phyloP scores from a whole-genome alignment of 257 asterid genomes.

The Capsicum chinense region DNA sequence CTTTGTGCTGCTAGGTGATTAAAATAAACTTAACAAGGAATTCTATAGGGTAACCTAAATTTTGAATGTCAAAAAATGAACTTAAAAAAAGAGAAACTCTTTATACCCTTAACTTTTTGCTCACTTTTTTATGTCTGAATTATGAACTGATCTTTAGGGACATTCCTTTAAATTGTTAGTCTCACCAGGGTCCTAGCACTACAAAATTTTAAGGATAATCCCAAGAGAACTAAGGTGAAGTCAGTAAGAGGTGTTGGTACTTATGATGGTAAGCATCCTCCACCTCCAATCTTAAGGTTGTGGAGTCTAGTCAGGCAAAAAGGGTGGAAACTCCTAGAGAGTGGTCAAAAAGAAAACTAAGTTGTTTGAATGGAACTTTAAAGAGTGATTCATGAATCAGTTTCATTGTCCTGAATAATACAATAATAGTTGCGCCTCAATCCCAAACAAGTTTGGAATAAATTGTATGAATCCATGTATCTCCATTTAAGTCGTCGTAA shows the following conservation, averaged over 20 bases:
- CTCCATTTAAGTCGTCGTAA: background rate
- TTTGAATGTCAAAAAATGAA: background rate
- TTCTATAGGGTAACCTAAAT: background rate
- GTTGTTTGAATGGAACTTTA: background rate
- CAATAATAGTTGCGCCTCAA: background rate
- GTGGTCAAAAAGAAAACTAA: too few species aligned
- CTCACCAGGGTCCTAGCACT: background rate
- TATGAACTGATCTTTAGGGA: background rate
- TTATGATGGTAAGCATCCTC: too few species aligned
- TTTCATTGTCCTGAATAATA: background rate
- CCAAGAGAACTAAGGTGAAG: too few species aligned
- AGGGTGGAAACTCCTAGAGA: too few species aligned
- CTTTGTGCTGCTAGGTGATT: background rate
- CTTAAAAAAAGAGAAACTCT: background rate
- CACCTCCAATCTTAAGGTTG: too few species aligned
- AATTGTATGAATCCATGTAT: background rate
- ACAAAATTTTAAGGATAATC: background rate
- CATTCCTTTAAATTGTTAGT: background rate
- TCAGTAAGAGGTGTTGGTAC: too few species aligned
- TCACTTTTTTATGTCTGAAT: constrained; percentile 27
- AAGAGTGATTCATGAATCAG: background rate
- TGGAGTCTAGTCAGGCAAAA: too few species aligned
- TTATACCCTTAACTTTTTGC: constrained; percentile 35
- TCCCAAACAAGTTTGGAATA: background rate
- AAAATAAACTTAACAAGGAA: background rate